Conservation (phyloP, 2,329 filamentous ascomycete species). For the Exophiala aquamarina region DNA sequence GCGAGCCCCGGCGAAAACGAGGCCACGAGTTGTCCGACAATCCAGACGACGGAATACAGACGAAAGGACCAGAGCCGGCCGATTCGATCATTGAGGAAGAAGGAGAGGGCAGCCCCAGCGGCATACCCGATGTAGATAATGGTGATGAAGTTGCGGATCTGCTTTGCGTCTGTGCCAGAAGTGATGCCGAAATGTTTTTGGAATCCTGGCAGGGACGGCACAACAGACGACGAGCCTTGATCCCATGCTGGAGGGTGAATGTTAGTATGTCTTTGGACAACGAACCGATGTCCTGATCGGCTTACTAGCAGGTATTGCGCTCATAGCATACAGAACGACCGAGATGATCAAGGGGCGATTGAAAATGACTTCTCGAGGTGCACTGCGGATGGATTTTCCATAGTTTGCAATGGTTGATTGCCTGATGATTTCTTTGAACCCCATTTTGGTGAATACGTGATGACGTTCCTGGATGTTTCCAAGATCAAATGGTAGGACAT, state of each 20-base stretch:
- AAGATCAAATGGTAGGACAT: too few species aligned
- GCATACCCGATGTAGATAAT: constrained; percentile 36
- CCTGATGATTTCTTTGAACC: constrained; percentile 4
- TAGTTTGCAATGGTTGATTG: constrained; percentile 15
- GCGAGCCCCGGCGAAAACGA: constrained; percentile 21
- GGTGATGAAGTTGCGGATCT: constrained; percentile 40
- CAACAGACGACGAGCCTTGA: constrained; percentile 34
- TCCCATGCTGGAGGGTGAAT: constrained; percentile 32
- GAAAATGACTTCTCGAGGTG: constrained; percentile 16
- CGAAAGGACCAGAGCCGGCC: constrained; percentile 43
- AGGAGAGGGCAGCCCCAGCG: constrained; percentile 35
- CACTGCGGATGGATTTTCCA: constrained; percentile 7
- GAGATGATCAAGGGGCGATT: constrained; percentile 13
- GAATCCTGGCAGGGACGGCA: constrained; percentile 39
- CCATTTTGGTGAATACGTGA: constrained; percentile 9
- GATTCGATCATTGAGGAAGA: constrained; percentile 42
- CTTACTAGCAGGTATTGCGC: constrained; percentile 26
- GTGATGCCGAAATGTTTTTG: constrained; percentile 36
- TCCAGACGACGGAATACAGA: constrained; percentile 36
- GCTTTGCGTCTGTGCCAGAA: constrained; percentile 29
- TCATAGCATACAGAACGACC: constrained; percentile 7
- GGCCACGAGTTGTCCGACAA: constrained; percentile 29
- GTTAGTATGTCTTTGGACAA: not conserved
- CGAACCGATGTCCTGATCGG: not conserved
- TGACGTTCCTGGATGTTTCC: too few species aligned